Percentiles rank a stretch among this genome's conserved stretches.
Conservation (phyloP, 306 rosid genomes). For the Hylodesmum podocarpum region DNA sequence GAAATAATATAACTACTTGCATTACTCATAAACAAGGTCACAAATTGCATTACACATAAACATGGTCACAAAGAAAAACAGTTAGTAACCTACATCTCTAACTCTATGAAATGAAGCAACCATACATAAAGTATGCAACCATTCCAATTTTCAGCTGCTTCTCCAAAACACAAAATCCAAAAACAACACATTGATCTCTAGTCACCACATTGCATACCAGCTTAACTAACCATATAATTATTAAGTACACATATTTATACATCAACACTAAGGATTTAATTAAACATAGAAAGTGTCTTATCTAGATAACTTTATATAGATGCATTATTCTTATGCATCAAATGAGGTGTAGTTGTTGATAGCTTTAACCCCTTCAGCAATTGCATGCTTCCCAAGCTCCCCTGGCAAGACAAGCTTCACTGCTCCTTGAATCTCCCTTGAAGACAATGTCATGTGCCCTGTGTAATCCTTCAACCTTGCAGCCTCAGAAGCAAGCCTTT, state of each 20-base stretch:
- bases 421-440: conserved; percentile 73
- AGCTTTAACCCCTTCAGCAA: conserved; percentile 76
- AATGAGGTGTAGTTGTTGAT: conserved; percentile 36
- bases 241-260: neutral
- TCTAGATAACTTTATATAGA: neutral
- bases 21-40: neutral
- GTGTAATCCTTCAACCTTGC: conserved; percentile 43
- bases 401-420: conserved; percentile 68
- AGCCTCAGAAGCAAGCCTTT: conserved; percentile 67
- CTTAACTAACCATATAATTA: neutral
- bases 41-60: neutral
- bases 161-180: neutral
- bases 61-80: neutral
- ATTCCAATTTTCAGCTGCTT: neutral
- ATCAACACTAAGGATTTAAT: neutral
- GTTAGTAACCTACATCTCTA: neutral
- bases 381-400: conserved; percentile 73
- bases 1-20: neutral
- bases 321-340: neutral
- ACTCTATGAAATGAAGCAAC: neutral
- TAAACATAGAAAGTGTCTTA: neutral
- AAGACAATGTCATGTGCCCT: conserved; percentile 45
- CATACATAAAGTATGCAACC: neutral
- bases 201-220: neutral
- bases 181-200: neutral